Conservation (phyloP, 1,284 basidiomycete genomes). For the Pascua sp. region DNA sequence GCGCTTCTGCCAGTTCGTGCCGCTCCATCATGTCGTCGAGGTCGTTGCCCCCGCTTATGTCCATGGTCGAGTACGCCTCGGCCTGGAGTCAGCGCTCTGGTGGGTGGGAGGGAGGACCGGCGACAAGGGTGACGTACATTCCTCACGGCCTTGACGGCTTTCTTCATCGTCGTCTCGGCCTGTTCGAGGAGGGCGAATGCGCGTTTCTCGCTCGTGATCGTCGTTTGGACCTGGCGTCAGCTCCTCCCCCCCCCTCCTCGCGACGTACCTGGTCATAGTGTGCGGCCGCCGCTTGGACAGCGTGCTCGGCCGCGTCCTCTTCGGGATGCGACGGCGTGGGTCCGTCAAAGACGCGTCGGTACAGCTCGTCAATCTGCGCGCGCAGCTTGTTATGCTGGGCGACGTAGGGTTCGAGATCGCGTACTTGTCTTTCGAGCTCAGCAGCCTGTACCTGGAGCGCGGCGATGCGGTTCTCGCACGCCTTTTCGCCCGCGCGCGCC, state of each 20-base stretch:
- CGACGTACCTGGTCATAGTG: constrained; percentile 9
- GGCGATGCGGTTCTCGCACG: constrained; percentile 16
- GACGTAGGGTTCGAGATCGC: constrained; percentile 7
- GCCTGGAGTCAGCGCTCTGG: too few relatives aligned
- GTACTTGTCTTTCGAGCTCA: constrained; percentile 3
- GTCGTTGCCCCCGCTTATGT: constrained; percentile 5
- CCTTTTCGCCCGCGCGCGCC: constrained; percentile 17
- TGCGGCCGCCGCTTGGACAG: background rate
- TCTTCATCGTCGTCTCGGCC: constrained; percentile 10
- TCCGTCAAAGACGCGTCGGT: constrained; percentile 15
- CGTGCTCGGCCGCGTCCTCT: constrained; percentile 20
- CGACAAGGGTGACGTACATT: background rate
- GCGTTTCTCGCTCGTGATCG: constrained; percentile 13
- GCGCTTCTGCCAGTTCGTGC: constrained; percentile 16
- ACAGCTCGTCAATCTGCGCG: constrained; percentile 15
- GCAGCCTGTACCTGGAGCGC: constrained; percentile 13
- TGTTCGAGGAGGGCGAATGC: constrained; percentile 10
- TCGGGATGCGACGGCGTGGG: constrained; percentile 19
- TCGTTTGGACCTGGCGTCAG: constrained; percentile 10
- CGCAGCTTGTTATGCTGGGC: constrained; percentile 4
- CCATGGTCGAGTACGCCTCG: constrained; percentile 1
- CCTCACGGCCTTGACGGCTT: background rate
- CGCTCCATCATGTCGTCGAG: constrained; percentile 13
- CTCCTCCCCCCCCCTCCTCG: too few relatives aligned
- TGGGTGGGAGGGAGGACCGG: too few relatives aligned